Base-by-base conservation (phyloP, 805 yeast genomes). In the Teunomyces funiuensis region DNA sequence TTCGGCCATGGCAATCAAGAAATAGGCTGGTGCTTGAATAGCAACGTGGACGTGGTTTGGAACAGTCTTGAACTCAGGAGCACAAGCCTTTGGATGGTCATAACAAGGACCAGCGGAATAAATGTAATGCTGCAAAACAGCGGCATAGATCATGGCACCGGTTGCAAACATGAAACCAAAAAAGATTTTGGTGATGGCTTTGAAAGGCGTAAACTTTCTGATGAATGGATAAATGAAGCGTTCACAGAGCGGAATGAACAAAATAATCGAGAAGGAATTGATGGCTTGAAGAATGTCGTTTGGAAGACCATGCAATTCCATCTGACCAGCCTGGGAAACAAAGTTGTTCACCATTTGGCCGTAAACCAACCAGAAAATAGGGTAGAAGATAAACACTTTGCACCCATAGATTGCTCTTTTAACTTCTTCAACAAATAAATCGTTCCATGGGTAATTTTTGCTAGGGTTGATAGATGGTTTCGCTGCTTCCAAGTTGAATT, bases 221-320 rank as follows among this genome's bases (percentile, higher is more conserved):
- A 68, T 61, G 49, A 65, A 65, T 22, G 73, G 74, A 45, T 68
- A 85, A 8, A 83, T 43, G 13, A 71, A 52, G 42, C 71, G 61
- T 60, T 85, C 87, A 62, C 76, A 73, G 49, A 85, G 69, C 42
- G 95, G 95, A 50, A 86, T 82, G 59, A 84, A 80, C 11, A 85
- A 67, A 52, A 85, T 83, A 51, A 85, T 75, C 27, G 87, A 81
- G 50, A 86, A 65, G 14, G 93, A 85, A 61, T 85, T 83, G 52
- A 85, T 76, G 54, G 81, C 83, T 63, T 80, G 83, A 68, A 85
- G 75, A 49, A 85, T 72, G 69, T 85, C 93, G 57, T 86, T 85
- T 51, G 95, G 91, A 51, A 85, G 73, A 29, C 86, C 85, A 56
- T 85, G 88, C 38, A 77, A 69, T 52, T 82, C 78, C 86, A 84